Evolutionary conservation across 352 stramenopile genomes (phyloP), one percentile per base, ranked within the genome.

Genomic region (Globisporangium apiculatum): DNA sequence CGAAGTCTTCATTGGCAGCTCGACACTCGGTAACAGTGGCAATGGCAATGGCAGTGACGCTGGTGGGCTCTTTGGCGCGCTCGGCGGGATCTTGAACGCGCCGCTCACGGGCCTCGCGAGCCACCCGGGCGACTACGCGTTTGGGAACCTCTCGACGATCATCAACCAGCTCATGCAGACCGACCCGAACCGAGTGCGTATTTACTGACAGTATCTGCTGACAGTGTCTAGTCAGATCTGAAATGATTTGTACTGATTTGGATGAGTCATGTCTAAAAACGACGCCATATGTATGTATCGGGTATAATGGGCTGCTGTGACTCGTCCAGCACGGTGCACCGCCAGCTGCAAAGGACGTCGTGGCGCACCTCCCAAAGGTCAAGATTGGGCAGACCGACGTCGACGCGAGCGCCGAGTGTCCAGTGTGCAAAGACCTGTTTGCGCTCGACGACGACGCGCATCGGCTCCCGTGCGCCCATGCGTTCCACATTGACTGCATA

Each of bases 121-220:
- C 47, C 89, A 90, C 46, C 64, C 80, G 8, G 83, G 85, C 1
- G 85, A 95, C 66, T 95, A 95, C 49, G 85, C 83, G 4, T 89
- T 95, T 58, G 85, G 85, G 37, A 92, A 87, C 51, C 82, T 93
- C 61, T 76, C 83, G 14, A 91, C 70, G 49, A 71, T 95, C 31
- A 93, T 95, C 55, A 93, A 93, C 60, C 85, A 95, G 58, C 75
- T 95, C 17, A 95, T 95, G 85, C 83, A 92, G 54, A 92, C 93
- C 64, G 85, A 95, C 40, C 71, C 83, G 7, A 95, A 92, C 59
- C 71, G 85, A 64, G 85, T 93, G 78, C 61, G 75, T 65, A 4
- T 5, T 12, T 31, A 3, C 24, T 31, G 24, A 3, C 24, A 31
- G 24, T 31, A 14, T 4, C 7, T 35, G 1, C 18, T 43, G 12